phyloP scores from a whole-genome alignment of 805 yeast genomes.

The Torulaspora indica region DNA sequence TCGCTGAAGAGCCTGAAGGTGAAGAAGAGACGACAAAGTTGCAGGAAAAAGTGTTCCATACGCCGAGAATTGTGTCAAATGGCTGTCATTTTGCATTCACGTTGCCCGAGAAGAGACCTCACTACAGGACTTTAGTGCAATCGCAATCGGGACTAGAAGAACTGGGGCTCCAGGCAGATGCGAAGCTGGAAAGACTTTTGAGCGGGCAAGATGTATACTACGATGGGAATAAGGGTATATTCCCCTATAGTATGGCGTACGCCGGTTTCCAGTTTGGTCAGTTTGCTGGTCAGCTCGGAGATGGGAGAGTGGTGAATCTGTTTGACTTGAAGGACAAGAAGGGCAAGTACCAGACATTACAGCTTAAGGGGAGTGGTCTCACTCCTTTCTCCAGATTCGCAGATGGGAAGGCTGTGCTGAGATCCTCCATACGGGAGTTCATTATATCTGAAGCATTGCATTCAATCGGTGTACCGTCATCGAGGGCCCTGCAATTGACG shows the following conservation, averaged over 20 bases:
- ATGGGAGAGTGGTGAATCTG: conserved; percentile 82
- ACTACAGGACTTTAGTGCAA: conserved; percentile 50
- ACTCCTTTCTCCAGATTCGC: conserved; percentile 94
- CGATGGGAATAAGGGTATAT: conserved; percentile 41
- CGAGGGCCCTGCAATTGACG: conserved; percentile 75
- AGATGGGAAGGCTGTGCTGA: conserved; percentile 88
- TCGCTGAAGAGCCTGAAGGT: conserved; percentile 21
- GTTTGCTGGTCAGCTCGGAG: conserved; percentile 97
- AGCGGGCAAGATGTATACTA: conserved; percentile 53
- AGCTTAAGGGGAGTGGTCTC: conserved; percentile 85
- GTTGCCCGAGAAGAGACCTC: conserved; percentile 56
- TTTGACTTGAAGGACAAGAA: conserved; percentile 64
- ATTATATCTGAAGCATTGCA: conserved; percentile 75
- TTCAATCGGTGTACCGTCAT: conserved; percentile 79
- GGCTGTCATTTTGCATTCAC: conserved; percentile 72
- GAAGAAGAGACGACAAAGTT: conserved; percentile 21
- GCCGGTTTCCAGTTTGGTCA: conserved; percentile 96
- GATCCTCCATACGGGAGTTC: conserved; percentile 86
- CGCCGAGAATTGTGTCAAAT: conserved; percentile 46
- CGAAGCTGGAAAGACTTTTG: conserved; percentile 49
- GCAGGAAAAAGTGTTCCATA: conserved; percentile 36
- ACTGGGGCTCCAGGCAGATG: conserved; percentile 50
- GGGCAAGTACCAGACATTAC: conserved; percentile 41
- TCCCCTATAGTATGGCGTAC: conserved; percentile 86
- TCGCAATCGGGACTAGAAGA: conserved; percentile 59